Conservation (phyloP, 139 green algal genomes). For the Chlorella sp. region DNA sequence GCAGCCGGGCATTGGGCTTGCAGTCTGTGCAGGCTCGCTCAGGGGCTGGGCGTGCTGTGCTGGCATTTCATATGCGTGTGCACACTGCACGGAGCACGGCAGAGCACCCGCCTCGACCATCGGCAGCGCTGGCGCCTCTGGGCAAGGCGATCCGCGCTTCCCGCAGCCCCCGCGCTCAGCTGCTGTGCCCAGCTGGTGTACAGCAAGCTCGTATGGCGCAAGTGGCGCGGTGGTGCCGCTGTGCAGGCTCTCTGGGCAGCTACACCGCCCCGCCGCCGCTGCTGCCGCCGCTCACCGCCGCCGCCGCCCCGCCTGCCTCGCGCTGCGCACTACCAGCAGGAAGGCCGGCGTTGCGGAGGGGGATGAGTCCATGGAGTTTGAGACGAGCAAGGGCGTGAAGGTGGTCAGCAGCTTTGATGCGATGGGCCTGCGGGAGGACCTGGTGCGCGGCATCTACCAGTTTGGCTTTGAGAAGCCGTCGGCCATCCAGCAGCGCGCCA, state of each 20-base stretch:
- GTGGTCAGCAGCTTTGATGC: conserved; percentile 88
- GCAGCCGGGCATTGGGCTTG: no score
- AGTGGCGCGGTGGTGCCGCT: not conserved
- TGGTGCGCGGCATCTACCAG: conserved; percentile 92
- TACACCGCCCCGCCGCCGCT: not conserved
- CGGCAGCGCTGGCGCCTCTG: no score
- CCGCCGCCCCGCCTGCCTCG: not conserved
- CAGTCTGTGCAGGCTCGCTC: not conserved
- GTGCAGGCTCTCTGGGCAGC: not conserved
- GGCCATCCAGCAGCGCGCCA: conserved; percentile 97
- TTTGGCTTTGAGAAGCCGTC: conserved; percentile 99
- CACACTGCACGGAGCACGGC: no score
- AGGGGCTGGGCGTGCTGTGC: no score
- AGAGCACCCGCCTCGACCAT: no score
- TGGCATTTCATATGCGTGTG: no score
- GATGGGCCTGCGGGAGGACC: conserved; percentile 93
- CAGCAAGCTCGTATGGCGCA: no score
- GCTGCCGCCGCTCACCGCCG: not conserved
- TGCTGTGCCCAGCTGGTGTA: no score
- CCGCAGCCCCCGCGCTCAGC: no score
- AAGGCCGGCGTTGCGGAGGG: conserved; percentile 36
- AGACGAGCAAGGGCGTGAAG: conserved; percentile 85
- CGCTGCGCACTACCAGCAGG: not conserved
- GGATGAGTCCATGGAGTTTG: conserved; percentile 66
- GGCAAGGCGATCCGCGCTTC: no score